phyloP scores from a whole-genome alignment of 2,329 filamentous ascomycete species.

The Pseudogymnoascus pannorum region DNA sequence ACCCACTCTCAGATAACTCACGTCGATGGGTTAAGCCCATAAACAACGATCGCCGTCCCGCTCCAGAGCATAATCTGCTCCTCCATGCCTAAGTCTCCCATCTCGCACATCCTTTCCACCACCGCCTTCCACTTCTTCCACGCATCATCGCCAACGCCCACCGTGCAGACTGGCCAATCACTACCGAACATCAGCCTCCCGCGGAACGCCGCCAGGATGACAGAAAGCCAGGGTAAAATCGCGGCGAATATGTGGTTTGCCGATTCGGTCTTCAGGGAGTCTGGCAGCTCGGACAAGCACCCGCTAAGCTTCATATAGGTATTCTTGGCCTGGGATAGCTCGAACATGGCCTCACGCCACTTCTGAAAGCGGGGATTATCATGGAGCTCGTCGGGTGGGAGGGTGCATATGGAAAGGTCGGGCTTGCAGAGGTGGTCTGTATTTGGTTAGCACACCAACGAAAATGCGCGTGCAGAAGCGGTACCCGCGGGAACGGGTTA shows the following conservation, averaged over 20 bases:
- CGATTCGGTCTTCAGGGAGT: conserved; percentile 41
- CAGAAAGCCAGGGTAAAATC: conserved; percentile 63
- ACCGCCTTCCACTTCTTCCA: conserved; percentile 72
- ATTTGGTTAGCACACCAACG: conserved; percentile 14
- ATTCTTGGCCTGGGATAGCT: conserved; percentile 54
- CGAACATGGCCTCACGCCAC: conserved; percentile 63
- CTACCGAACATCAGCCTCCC: conserved; percentile 81
- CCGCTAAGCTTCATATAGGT: conserved; percentile 94
- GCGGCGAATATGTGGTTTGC: conserved; percentile 53
- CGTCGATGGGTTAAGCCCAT: conserved; percentile 38
- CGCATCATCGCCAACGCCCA: conserved; percentile 43
- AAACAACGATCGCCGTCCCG: conserved; percentile 65
- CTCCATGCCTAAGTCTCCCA: conserved; percentile 52
- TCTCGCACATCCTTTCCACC: conserved; percentile 59
- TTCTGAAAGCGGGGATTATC: conserved; percentile 43
- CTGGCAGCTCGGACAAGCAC: conserved; percentile 69
- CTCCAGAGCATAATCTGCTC: conserved; percentile 64
- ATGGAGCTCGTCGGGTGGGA: conserved; percentile 33
- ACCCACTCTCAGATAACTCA: background rate
- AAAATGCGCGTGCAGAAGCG: background rate
- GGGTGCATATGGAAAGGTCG: conserved; percentile 58
- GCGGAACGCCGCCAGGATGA: conserved; percentile 66
- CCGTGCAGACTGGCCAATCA: conserved; percentile 88
- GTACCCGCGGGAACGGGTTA: background rate
- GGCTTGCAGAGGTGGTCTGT: conserved; percentile 88